phyloP scores from a whole-genome alignment of 2,329 filamentous ascomycete species.

The Alternaria brassicae region DNA sequence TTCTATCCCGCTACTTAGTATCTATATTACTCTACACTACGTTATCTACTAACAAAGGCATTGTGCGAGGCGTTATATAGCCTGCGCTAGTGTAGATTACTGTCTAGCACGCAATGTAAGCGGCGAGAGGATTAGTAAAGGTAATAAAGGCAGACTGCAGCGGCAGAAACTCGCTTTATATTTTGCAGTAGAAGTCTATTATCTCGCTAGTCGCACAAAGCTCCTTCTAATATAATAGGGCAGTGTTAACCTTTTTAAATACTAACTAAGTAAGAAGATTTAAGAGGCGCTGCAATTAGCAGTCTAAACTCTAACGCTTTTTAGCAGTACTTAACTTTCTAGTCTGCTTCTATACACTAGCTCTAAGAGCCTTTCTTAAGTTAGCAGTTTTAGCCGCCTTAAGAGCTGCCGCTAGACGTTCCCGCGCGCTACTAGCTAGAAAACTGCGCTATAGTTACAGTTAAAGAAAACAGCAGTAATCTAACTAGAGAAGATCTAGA shows the following conservation, averaged over 20 bases:
- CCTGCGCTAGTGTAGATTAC: constrained; percentile 14
- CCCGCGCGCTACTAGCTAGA: not conserved
- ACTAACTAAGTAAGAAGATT: not conserved
- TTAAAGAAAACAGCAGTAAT: constrained; percentile 16
- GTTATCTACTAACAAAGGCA: constrained; percentile 9
- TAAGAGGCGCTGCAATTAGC: not conserved
- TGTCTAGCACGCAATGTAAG: constrained; percentile 13
- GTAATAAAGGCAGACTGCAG: constrained; percentile 17
- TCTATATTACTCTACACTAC: constrained; percentile 18
- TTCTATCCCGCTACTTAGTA: constrained; percentile 12
- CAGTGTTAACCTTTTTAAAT: constrained; percentile 11
- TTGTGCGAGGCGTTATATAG: constrained; percentile 13
- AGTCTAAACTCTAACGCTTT: not conserved
- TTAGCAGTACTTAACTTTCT: not conserved
- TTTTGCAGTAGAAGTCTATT: constrained; percentile 6
- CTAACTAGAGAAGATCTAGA: constrained; percentile 14
- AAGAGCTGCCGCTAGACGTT: constrained; percentile 4
- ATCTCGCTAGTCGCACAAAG: constrained; percentile 4
- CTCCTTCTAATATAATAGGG: constrained; percentile 4
- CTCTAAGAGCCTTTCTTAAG: constrained; percentile 3
- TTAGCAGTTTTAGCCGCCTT: constrained; percentile 9
- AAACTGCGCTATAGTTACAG: constrained; percentile 13
- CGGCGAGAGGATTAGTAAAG: constrained; percentile 9
- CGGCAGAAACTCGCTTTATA: not conserved
- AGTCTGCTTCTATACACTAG: not conserved